Percentiles rank a stretch among this genome's conserved stretches.
These are phyloP conservation scores for Rosa multiflora DNA, from an alignment of 306 rosid genomes.

Conservation along the genomic window DNA sequence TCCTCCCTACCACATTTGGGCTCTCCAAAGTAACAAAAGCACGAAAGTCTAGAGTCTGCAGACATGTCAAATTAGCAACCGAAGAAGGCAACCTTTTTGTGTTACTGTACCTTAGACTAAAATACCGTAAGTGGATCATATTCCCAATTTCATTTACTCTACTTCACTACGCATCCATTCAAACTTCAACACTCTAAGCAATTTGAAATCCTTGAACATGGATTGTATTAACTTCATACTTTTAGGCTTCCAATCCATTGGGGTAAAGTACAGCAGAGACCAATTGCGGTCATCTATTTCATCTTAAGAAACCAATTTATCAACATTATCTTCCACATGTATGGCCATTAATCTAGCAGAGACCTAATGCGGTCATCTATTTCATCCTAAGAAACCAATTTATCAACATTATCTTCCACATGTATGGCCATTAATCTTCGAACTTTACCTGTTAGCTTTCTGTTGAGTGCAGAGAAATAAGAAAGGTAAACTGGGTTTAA, in stretches of 20 bases:
- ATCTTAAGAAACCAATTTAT: neutral
- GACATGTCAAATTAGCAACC: conserved; percentile 39
- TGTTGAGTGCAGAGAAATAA: too few relatives aligned
- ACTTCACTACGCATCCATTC: conserved; percentile 35
- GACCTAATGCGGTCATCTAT: too few relatives aligned
- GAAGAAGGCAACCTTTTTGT: conserved; percentile 32
- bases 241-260: neutral
- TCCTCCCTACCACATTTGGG: conserved; percentile 29
- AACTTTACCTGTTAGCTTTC: conserved; percentile 12
- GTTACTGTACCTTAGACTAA: conserved; percentile 31
- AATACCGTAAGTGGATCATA: conserved; percentile 25
- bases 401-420: conserved; percentile 27
- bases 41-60: conserved; percentile 40
- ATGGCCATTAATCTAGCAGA: conserved; percentile 45
- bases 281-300: conserved; percentile 25
- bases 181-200: conserved; percentile 47
- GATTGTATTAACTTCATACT: neutral
- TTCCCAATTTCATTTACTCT: conserved; percentile 26
- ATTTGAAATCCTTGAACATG: conserved; percentile 21
- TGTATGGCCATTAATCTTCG: conserved; percentile 45
- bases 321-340: conserved; percentile 22
- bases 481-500: too few relatives aligned
- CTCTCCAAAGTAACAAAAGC: conserved; percentile 18
- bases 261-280: conserved; percentile 31
- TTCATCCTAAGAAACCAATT: too few relatives aligned